Conservation (phyloP, 1,284 basidiomycete species). For the Pseudozyma flocculosa region DNA sequence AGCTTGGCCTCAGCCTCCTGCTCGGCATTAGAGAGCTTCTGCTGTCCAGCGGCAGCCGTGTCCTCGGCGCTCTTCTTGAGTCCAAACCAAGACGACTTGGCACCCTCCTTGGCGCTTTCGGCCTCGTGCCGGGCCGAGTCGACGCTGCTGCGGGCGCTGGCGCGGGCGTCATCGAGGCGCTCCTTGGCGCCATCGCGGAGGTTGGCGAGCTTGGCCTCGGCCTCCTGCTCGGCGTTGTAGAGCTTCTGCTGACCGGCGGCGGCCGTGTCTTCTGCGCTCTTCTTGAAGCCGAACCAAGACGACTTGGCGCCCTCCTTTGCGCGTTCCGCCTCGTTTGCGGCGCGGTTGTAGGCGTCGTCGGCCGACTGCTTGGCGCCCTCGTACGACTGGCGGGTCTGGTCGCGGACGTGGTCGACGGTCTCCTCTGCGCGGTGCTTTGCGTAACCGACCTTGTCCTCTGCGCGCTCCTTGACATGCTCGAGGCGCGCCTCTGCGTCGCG, state of each 20-base stretch:
- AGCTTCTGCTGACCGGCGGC: slow-evolving; percentile 6
- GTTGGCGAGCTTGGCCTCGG: slow-evolving; percentile 2
- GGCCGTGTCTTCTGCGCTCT: slow-evolving; percentile 17
- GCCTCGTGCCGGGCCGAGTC: slow-evolving; percentile 16
- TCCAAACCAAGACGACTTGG: slow-evolving; percentile 10
- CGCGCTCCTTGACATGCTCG: slow-evolving; percentile 14
- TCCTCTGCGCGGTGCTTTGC: slow-evolving; percentile 14
- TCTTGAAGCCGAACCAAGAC: slow-evolving; percentile 28
- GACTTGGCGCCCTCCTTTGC: slow-evolving; percentile 22
- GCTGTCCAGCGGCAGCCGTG: slow-evolving; percentile 4
- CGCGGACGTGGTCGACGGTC: slow-evolving; percentile 13
- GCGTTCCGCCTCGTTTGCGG: slow-evolving; percentile 13
- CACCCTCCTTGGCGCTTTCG: slow-evolving; percentile 11
- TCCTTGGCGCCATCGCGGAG: slow-evolving; percentile 1
- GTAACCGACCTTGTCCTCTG: slow-evolving; percentile 7
- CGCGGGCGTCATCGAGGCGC: no score
- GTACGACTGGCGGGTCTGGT: slow-evolving; percentile 15
- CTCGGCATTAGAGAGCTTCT: slow-evolving; percentile 10
- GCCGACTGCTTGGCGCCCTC: slow-evolving; percentile 13
- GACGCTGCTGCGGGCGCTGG: slow-evolving; percentile 19
- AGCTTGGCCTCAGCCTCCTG: slow-evolving; percentile 1
- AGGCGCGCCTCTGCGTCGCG: slow-evolving; percentile 18
- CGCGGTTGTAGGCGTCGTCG: slow-evolving; percentile 13
- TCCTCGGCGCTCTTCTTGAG: slow-evolving; percentile 5
- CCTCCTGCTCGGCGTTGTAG: slow-evolving; percentile 20